phyloP scores from a whole-genome alignment of 1,284 basidiomycete species.

The Waitea zeae region DNA sequence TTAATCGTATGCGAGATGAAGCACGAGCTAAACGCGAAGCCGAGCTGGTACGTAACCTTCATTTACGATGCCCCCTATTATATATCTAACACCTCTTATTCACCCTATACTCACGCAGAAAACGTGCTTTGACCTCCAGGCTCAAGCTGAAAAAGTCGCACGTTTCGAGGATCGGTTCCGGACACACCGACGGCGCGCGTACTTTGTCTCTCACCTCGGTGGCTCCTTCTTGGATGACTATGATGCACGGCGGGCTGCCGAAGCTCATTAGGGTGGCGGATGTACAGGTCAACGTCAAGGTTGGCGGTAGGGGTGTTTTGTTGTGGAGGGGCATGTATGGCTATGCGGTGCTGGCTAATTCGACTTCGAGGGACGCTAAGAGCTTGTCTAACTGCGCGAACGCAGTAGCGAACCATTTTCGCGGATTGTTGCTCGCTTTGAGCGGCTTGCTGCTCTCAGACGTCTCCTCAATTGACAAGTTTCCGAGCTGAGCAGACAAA shows the following conservation, averaged over 20 bases:
- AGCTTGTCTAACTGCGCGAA: conserved; percentile 33
- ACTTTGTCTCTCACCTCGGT: conserved; percentile 52
- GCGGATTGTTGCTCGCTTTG: conserved; percentile 11
- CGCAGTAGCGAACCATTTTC: conserved; percentile 42
- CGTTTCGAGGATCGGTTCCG: conserved; percentile 43
- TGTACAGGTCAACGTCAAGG: conserved; percentile 1
- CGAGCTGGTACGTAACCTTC: conserved; percentile 28
- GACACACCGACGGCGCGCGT: conserved; percentile 26
- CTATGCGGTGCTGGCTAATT: conserved; percentile 4
- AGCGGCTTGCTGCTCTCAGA: conserved; percentile 11
- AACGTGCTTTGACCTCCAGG: conserved; percentile 49
- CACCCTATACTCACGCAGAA: conserved; percentile 25
- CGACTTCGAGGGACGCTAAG: too few relatives aligned
- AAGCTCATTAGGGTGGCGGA: conserved; percentile 4
- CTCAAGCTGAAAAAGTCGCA: conserved; percentile 46
- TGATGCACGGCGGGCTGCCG: conserved; percentile 14
- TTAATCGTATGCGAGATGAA: conserved; percentile 56
- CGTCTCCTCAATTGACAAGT: conserved; percentile 13
- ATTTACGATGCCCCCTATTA: conserved; percentile 1
- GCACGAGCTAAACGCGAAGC: conserved; percentile 36
- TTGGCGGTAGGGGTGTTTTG: background rate
- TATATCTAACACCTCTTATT: conserved; percentile 5
- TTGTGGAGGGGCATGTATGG: background rate
- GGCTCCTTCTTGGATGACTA: conserved; percentile 36
- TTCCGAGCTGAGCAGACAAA: conserved; percentile 18